Conservation (phyloP, 2,329 filamentous ascomycete genomes). For the Trichoderma arundinaceum region DNA sequence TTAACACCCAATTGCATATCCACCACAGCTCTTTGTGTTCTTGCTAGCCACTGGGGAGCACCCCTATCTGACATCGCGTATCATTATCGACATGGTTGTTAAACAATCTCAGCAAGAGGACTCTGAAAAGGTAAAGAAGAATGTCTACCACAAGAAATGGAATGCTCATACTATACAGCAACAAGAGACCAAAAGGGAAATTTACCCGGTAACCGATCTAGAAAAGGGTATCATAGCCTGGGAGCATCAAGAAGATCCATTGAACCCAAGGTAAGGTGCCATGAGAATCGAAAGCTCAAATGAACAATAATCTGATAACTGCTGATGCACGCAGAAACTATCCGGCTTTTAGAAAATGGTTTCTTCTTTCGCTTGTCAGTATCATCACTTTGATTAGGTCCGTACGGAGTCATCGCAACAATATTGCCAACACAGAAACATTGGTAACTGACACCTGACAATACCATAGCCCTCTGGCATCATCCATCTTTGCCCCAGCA, state of each 20-base stretch:
- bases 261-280: conserved; percentile 48
- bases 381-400: conserved; percentile 52
- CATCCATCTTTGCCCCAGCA: conserved; percentile 70
- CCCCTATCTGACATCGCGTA: background rate
- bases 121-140: background rate
- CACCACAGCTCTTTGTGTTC: background rate
- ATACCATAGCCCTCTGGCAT: conserved; percentile 50
- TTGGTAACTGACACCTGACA: background rate
- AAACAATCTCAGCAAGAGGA: background rate
- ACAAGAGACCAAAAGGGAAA: conserved; percentile 5
- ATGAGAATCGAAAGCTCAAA: background rate
- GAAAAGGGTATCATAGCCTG: conserved; percentile 49
- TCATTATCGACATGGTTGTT: background rate
- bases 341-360: conserved; percentile 52
- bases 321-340: conserved; percentile 48
- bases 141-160: background rate
- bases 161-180: background rate
- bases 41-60: background rate
- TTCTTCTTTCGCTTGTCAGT: conserved; percentile 54
- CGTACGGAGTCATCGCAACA: background rate
- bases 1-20: background rate
- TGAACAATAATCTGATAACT: background rate
- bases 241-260: conserved; percentile 53
- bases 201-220: conserved; percentile 20
- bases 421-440: background rate